These are phyloP conservation scores for Cymbidium sinense DNA, from an alignment of 106 monocot genomes.

Conservation along the genomic window DNA sequence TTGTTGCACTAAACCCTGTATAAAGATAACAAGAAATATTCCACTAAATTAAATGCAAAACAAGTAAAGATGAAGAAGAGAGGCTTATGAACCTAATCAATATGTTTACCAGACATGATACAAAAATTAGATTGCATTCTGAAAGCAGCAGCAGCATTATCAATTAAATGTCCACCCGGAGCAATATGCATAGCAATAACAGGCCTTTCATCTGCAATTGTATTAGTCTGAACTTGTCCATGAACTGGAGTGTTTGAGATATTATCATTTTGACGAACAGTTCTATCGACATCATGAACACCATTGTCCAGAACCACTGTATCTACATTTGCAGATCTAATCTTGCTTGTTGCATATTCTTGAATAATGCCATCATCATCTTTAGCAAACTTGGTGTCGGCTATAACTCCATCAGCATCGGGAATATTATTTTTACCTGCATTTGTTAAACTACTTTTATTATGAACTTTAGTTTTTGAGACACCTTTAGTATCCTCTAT, in stretches of 20 bases:
- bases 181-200: constrained; percentile 25
- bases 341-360: too few relatives aligned
- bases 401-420: constrained; percentile 22
- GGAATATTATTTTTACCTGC: constrained; percentile 25
- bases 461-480: constrained; percentile 32
- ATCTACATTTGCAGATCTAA: constrained; percentile 36
- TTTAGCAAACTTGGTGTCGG: constrained; percentile 29
- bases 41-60: neutral
- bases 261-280: constrained; percentile 25
- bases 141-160: constrained; percentile 16
- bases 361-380: constrained; percentile 23
- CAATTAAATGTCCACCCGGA: constrained; percentile 28
- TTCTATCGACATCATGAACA: constrained; percentile 37
- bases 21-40: constrained; percentile 1
- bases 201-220: constrained; percentile 41
- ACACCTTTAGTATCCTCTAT: constrained; percentile 67
- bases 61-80: neutral
- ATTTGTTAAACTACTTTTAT: constrained; percentile 31
- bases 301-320: constrained; percentile 37
- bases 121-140: constrained; percentile 38
- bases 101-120: constrained; percentile 24
- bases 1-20: constrained; percentile 18
- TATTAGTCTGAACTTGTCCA: constrained; percentile 29
- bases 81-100: neutral
- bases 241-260: constrained; percentile 18